phyloP scores from a whole-genome alignment of 805 yeast genomes.

The Ogataea chonburiensis region DNA sequence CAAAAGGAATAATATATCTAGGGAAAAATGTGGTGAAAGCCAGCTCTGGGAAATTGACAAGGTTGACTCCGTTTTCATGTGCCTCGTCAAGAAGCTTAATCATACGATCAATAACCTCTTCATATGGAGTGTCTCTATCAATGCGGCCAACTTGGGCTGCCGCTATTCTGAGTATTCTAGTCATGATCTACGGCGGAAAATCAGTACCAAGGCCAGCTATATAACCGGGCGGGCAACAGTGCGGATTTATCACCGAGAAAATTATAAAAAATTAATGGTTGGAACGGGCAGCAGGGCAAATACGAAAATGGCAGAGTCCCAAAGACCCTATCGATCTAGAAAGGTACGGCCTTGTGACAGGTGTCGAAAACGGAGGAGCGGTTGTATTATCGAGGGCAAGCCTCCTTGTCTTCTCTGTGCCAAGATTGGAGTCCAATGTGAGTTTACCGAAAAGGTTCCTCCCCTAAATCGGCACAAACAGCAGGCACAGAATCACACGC shows the following conservation, averaged over 20 bases:
- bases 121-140: conserved; percentile 30
- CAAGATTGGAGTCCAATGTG: conserved; percentile 9
- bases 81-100: conserved; percentile 27
- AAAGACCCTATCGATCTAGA: conserved; percentile 19
- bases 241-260: no score
- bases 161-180: conserved; percentile 27
- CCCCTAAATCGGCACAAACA: conserved; percentile 15
- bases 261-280: no score
- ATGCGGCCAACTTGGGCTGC: conserved; percentile 37
- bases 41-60: conserved; percentile 39
- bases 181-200: no score
- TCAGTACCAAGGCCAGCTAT: no score
- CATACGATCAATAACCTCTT: conserved; percentile 31
- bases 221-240: conserved; percentile 3
- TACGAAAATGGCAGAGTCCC: conserved; percentile 1
- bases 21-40: conserved; percentile 39
- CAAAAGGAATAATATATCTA: conserved; percentile 34
- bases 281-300: conserved; percentile 7
- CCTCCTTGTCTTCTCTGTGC: conserved; percentile 17
- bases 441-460: conserved; percentile 19
- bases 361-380: conserved; percentile 16
- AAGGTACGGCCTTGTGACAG: conserved; percentile 20
- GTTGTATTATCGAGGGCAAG: conserved; percentile 15
- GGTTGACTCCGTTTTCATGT: conserved; percentile 28
- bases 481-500: no score